A percentile compares a stretch with the other conserved stretches of the same genome.
These are phyloP conservation scores for Pyracantha coccinea DNA, from an alignment of 331 rosid genomes.

Conservation along the genomic window DNA sequence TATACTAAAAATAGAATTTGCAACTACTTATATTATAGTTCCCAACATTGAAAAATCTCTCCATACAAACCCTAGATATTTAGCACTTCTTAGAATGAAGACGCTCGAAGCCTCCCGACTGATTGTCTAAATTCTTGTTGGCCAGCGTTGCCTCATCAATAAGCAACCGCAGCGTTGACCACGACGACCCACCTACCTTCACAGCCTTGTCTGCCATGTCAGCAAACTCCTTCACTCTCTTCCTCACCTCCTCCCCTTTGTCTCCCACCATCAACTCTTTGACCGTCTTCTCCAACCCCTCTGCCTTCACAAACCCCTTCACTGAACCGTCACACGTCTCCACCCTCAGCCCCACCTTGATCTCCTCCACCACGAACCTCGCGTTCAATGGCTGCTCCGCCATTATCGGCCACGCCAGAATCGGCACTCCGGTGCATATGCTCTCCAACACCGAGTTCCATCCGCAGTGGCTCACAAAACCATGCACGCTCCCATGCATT, in stretches of 20 bases:
- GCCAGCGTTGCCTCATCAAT: slow-evolving; percentile 2
- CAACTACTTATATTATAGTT: no score
- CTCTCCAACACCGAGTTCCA: slow-evolving; percentile 57
- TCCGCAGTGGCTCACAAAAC: slow-evolving; percentile 53
- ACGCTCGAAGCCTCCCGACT: no score
- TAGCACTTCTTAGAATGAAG: no score
- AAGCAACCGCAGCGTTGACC: slow-evolving; percentile 13
- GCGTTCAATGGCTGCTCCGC: slow-evolving; percentile 51
- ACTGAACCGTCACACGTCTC: slow-evolving; percentile 21
- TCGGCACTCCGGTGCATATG: slow-evolving; percentile 38
- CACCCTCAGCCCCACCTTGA: slow-evolving; percentile 27
- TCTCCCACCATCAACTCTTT: slow-evolving; percentile 46
- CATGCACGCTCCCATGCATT: slow-evolving; percentile 29
- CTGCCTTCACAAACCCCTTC: slow-evolving; percentile 37
- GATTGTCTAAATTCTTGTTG: neutral
- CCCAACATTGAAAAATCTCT: no score
- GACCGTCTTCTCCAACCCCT: slow-evolving; percentile 28
- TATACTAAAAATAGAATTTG: no score
- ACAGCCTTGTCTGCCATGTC: slow-evolving; percentile 25
- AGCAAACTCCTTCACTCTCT: slow-evolving; percentile 26
- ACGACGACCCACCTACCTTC: slow-evolving; percentile 38
- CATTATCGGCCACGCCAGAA: slow-evolving; percentile 44
- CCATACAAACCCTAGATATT: no score
- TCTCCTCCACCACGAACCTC: slow-evolving; percentile 42
- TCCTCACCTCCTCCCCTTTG: slow-evolving; percentile 26